These are phyloP conservation scores for Centrapalus pauciflorus DNA, from an alignment of 129 eudicot genomes.

Conservation along the genomic window DNA sequence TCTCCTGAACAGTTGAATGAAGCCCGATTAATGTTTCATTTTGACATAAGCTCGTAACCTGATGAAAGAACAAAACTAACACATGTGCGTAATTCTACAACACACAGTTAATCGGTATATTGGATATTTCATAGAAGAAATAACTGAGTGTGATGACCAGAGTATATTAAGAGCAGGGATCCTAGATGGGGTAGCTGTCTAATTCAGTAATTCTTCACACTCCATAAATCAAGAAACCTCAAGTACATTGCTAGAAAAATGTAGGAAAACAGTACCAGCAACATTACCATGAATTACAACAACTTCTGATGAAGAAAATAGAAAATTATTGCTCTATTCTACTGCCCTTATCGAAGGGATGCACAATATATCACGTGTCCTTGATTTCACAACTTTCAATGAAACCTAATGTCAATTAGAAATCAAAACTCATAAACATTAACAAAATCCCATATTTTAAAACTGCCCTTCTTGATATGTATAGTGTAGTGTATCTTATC, in stretches of 20 bases:
- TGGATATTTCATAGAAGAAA: no score
- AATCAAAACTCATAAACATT: conserved; percentile 22
- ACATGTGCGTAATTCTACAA: no score
- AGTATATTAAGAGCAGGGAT: not conserved
- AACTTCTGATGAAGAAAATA: conserved; percentile 2
- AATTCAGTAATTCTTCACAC: no score
- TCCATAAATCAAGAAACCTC: conserved; percentile 16
- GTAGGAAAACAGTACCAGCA: conserved; percentile 15
- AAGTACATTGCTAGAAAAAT: conserved; percentile 20
- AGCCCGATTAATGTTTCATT: not conserved
- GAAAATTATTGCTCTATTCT: conserved; percentile 28
- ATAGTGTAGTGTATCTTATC: conserved; percentile 17
- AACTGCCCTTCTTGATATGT: conserved; percentile 32
- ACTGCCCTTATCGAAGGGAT: conserved; percentile 32
- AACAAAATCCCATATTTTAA: conserved; percentile 30
- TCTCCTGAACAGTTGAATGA: not conserved
- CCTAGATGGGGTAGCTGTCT: no score
- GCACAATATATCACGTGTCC: conserved; percentile 29
- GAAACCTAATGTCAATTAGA: conserved; percentile 35
- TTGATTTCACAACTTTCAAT: conserved; percentile 19
- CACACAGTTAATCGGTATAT: no score
- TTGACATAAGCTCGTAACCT: conserved; percentile 1
- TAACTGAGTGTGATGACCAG: not conserved
- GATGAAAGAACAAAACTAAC: not conserved
- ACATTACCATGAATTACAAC: conserved; percentile 19